These are phyloP conservation scores for Nicotiana noctiflora DNA, from an alignment of 257 asterid genomes.

Conservation along the genomic window DNA sequence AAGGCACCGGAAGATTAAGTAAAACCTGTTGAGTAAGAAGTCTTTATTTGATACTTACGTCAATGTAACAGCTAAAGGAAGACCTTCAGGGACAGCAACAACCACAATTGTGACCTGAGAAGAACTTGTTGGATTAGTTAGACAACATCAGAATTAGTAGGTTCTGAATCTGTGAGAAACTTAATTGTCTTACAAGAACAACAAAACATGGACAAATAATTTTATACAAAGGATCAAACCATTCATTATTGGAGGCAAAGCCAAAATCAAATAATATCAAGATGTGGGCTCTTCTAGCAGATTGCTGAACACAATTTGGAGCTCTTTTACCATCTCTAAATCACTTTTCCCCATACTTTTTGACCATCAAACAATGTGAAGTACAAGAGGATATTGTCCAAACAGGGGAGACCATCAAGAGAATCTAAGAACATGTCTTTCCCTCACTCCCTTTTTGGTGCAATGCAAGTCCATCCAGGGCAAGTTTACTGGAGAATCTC, in stretches of 20 bases:
- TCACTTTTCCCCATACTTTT: background rate
- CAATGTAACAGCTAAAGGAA: constrained; percentile 94
- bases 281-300: background rate
- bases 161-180: constrained; percentile 2
- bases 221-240: background rate
- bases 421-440: background rate
- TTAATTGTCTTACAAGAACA: background rate
- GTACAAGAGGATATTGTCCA: background rate
- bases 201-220: constrained; percentile 1
- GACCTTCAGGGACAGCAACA: constrained; percentile 98
- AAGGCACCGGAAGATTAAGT: background rate
- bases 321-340: background rate
- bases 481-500: constrained; percentile 1
- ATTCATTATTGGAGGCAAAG: background rate
- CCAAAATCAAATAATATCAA: background rate
- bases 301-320: background rate
- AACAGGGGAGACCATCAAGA: background rate
- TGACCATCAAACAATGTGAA: background rate
- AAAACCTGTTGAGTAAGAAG: background rate
- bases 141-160: constrained; percentile 5
- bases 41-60: constrained; percentile 49
- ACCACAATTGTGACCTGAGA: constrained; percentile 95
- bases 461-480: background rate
- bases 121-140: constrained; percentile 27
- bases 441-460: background rate